Evolutionary conservation across 139 green algal genomes (phyloP), one percentile per base, ranked within the genome.

Genomic region (Haematococcus sp.): DNA sequence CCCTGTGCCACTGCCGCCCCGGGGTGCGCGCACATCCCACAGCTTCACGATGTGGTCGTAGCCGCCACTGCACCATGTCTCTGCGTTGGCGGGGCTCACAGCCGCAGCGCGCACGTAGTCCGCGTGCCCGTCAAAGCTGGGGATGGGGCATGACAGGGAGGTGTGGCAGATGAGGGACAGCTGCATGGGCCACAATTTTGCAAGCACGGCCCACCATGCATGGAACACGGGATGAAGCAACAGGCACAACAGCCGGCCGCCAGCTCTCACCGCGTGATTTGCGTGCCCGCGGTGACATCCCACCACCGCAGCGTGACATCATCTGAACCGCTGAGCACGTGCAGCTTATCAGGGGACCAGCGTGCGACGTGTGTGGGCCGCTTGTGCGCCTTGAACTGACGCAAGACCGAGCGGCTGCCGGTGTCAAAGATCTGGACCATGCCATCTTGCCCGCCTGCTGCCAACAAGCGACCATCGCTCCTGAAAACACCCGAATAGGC

Each of bases 381-480:
- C 56, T 88, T 73, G 78, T 98, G 94, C 0, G 77, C 89, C 63
- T 95, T 95, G 31, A 98, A 80, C 82, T 97, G 88, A 15, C 94
- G 89, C 78, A 98, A 81, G 65, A 98, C 68, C 3, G 76, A 70
- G 9, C 93, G 81, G 76, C 87, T 95, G 75, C 59, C 68, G 11
- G 74, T 55, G 55, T 98, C 92, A 71, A 98, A 97, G 4, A 98
- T 76, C 88, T 98, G 92, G 70, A 98, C 92, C 4, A 95, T 71
- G 5, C 90, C 88, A 72, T 88, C 84, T 74, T 98, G 89, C 2
- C 90, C 85, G 2, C 94, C 94, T 33, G 95, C 94, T 4, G 89
- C 88, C 19, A 98, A 44, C 49, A 98, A 79, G 40, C 85, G 77
- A 13, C 93, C 95, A 63, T 98, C 94, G 15, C 59, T 40, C 4